Conservation (phyloP, 2,329 filamentous ascomycete genomes). For the Bertia moriformis region DNA sequence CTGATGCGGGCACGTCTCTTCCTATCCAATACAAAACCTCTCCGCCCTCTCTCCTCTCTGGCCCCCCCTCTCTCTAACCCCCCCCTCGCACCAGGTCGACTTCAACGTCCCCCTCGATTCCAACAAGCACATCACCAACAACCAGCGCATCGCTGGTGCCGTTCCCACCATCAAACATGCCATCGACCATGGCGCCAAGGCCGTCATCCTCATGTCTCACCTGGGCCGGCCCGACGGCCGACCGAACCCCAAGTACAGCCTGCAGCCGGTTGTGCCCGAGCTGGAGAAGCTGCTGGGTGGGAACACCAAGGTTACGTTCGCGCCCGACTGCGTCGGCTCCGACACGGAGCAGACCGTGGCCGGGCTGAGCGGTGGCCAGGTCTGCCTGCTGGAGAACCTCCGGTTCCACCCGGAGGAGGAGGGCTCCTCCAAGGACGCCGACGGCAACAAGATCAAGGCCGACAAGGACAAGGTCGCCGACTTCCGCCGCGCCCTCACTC, state of each 20-base stretch:
- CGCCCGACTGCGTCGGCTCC: constrained; percentile 76
- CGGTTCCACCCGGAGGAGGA: constrained; percentile 98
- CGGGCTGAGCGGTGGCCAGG: constrained; percentile 64
- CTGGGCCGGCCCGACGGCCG: constrained; percentile 89
- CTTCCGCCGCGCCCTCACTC: constrained; percentile 90
- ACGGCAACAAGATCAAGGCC: constrained; percentile 95
- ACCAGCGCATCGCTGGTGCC: constrained; percentile 92
- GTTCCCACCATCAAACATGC: constrained; percentile 91
- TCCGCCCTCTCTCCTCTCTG: not conserved
- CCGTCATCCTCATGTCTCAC: constrained; percentile 95
- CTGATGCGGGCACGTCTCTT: constrained; percentile 69
- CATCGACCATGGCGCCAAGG: constrained; percentile 75
- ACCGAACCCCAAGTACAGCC: constrained; percentile 80
- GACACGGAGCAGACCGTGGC: constrained; percentile 83
- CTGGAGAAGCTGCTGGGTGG: constrained; percentile 76
- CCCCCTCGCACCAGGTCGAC: constrained; percentile 56
- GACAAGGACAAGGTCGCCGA: constrained; percentile 82
- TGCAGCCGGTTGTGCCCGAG: constrained; percentile 80
- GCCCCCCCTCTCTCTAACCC: not conserved
- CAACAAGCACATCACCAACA: constrained; percentile 91
- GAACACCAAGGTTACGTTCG: constrained; percentile 77
- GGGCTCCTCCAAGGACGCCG: constrained; percentile 82
- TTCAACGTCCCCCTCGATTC: constrained; percentile 97
- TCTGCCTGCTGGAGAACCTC: constrained; percentile 91
- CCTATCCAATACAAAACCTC: too few relatives aligned